Evolutionary conservation across 164 flowering plant species (phyloP).

Genomic region (Stephania cephalantha): DNA sequence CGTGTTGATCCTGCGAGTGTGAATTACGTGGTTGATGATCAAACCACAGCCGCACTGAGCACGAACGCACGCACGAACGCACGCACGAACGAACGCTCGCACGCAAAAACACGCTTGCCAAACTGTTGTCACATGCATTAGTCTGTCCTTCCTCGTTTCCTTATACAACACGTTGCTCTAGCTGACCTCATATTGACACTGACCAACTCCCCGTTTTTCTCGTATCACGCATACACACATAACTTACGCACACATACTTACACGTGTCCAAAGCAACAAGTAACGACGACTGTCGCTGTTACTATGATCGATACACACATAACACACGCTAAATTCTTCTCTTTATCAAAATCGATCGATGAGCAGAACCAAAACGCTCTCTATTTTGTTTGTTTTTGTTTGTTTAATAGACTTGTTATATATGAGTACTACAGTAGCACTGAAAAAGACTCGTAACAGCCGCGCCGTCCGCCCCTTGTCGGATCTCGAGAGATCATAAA

Average conservation of each 20-base stretch:
- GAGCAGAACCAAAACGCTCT: not conserved
- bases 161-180: not conserved
- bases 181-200: not conserved
- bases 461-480: constrained; percentile 19
- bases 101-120: not conserved
- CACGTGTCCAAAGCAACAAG: no score
- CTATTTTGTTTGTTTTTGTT: not conserved
- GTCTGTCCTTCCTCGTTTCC: not conserved
- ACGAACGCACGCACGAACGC: no score
- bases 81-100: not conserved
- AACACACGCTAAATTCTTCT: no score
- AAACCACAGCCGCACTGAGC: not conserved
- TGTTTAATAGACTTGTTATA: not conserved
- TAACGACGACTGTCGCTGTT: no score
- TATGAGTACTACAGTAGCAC: not conserved
- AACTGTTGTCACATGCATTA: constrained; percentile 1
- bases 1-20: not conserved
- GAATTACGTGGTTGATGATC: not conserved
- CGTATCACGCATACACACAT: no score
- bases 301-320: no score
- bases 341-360: no score
- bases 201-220: not conserved
- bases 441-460: not conserved
- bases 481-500: not conserved
- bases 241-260: no score